Percentiles rank a stretch among this genome's conserved stretches.
Evolutionary conservation across 129 eudicot species (phyloP).

Genomic region (Mikania micrantha): DNA sequence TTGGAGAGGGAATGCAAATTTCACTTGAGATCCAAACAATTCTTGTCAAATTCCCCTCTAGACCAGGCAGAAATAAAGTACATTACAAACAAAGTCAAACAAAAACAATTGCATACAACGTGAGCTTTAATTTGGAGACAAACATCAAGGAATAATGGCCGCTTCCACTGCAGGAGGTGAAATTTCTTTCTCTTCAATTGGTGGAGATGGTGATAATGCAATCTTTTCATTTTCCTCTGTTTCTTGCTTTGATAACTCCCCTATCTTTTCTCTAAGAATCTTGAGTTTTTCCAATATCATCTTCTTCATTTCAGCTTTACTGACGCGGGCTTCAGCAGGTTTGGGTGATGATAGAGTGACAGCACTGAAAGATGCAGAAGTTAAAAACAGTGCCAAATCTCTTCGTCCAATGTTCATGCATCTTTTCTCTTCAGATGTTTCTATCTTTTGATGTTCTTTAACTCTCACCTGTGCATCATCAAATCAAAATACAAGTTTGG

Average conservation of each 20-base stretch:
- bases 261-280: conserved; percentile 46
- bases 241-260: conserved; percentile 45
- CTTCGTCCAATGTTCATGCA: conserved; percentile 34
- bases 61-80: background rate
- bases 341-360: conserved; percentile 32
- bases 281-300: conserved; percentile 52
- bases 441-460: conserved; percentile 27
- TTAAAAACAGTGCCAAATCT: conserved; percentile 38
- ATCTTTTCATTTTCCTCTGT: conserved; percentile 21
- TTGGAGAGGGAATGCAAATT: conserved; percentile 6
- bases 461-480: conserved; percentile 38
- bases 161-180: conserved; percentile 30
- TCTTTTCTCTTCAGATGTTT: conserved; percentile 14
- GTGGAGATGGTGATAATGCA: conserved; percentile 6
- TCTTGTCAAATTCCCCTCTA: conserved; percentile 3
- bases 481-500: background rate
- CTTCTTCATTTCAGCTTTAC: conserved; percentile 38
- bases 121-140: background rate
- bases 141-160: conserved; percentile 17
- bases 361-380: conserved; percentile 37
- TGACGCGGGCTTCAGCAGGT: conserved; percentile 50
- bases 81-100: background rate
- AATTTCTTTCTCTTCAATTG: conserved; percentile 6
- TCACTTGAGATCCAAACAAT: background rate
- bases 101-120: conserved; percentile 1